Evolutionary conservation across 352 stramenopile genomes (phyloP), one percentile per base, ranked within the genome.

Genomic region (Globisporangium mamillatum): DNA sequence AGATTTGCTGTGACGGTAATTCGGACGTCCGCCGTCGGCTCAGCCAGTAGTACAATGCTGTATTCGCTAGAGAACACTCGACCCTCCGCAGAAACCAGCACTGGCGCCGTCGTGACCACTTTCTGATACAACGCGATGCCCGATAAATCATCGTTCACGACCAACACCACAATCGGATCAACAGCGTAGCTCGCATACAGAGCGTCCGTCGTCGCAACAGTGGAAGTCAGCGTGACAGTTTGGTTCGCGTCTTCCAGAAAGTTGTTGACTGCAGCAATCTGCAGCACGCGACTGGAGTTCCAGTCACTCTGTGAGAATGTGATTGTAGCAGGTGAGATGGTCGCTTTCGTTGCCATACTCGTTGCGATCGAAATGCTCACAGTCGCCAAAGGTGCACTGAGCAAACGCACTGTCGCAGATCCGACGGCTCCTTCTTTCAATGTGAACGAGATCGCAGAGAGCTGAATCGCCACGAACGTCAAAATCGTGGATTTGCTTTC

Each of bases 61-160:
- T 81, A 91, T 24, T 67, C 61, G 20, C 84, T 75, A 0, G 69
- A 78, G 32, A 89, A 84, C 3, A 84, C 76, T 0, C 72, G 77
- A 0, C 50, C 78, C 32, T 89, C 81, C 2, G 81, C 83, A 24
- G 84, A 80, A 55, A 86, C 75, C 18, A 91, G 63, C 0, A 60
- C 55, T 20, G 83, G 81, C 0, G 63, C 18, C 12, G 76, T 86
- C 9, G 76, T 76, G 59, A 69, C 57, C 1, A 74, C 54, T 1
- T 65, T 76, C 36, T 89, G 80, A 56, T 82, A 89, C 4, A 88
- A 34, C 6, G 72, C 60, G 29, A 91, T 72, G 1, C 73, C 69
- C 1, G 83, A 85, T 1, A 60, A 63, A 34, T 91, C 83, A 50
- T 89, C 81, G 27, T 91, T 89, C 2, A 79, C 20, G 32, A 90